Base-by-base conservation (phyloP, 768 basidiomycete species). In the Amanita thiersii region DNA sequence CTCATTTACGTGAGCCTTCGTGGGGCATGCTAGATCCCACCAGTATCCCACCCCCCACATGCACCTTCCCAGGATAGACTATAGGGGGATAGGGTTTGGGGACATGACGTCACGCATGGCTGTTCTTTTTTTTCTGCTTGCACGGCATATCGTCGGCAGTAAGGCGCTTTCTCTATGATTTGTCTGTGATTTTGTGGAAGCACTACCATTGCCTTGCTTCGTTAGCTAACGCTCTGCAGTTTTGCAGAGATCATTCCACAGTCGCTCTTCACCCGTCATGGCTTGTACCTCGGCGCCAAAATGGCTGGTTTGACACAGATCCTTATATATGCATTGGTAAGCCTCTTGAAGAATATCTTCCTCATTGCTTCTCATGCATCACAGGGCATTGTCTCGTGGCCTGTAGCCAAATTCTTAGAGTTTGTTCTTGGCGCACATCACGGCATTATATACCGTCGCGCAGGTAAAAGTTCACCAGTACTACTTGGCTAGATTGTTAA, bases 181-280 rank as follows among this genome's bases (percentile, higher is more conserved):
- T n/a, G n/a, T n/a, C n/a, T n/a, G n/a, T n/a, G n/a, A n/a, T n/a
- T n/a, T n/a, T n/a, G n/a, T n/a, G n/a, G n/a, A n/a, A n/a, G n/a
- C n/a, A n/a, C n/a, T n/a, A n/a, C 26, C n/a, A 28, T 7, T 28
- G 26, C 7, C n/a, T 28, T 7, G 6, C 7, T 7, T 40, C 33
- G 17, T 28, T 32, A 20, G 33, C 28, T 7, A 12, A 9, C 14
- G 18, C 9, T 31, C 29, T 43, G 26, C 51, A 92, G 88, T 45
- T 93, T 92, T 57, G 67, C 89, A 18, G 89, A 93, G 63, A 88
- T 93, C 48, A 92, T 93, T 47, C 90, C 90, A 0, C 90, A 94
- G 54, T 87, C 86, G 1, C 66, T 93, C n/a, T 94, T 87, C 59
- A 87, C 87, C 15, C 83, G 90, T 26, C 83, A 90, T 65, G 91